phyloP scores from a whole-genome alignment of 2,329 filamentous ascomycete genomes.

The Cytospora piceae region DNA sequence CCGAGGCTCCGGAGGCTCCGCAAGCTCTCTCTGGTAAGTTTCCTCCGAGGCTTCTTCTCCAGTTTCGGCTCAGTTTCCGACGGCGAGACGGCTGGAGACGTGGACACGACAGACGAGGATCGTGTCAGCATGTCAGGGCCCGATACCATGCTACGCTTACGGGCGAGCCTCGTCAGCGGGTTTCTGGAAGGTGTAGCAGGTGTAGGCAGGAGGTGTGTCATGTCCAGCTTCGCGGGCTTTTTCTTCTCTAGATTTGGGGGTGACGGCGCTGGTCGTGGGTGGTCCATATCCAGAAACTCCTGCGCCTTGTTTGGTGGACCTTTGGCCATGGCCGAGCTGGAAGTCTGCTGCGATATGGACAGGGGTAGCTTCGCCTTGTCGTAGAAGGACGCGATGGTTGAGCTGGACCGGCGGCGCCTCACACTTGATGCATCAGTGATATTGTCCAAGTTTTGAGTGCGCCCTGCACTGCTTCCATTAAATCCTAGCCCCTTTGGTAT shows the following conservation, averaged over 20 bases:
- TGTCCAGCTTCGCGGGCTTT: slow-evolving; percentile 54
- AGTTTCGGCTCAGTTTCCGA: slow-evolving; percentile 34
- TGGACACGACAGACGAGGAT: slow-evolving; percentile 51
- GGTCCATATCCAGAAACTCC: slow-evolving; percentile 51
- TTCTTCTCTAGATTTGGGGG: slow-evolving; percentile 45
- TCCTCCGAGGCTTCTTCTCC: slow-evolving; percentile 40
- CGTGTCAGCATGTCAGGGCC: slow-evolving; percentile 44
- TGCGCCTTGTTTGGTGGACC: slow-evolving; percentile 54
- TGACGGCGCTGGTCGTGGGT: slow-evolving; percentile 35
- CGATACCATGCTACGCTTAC: slow-evolving; percentile 38
- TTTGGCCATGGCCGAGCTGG: slow-evolving; percentile 61
- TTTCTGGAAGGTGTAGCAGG: slow-evolving; percentile 35
- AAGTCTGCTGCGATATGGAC: slow-evolving; percentile 63
- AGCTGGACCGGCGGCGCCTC: slow-evolving; percentile 55
- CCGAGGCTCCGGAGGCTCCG: slow-evolving; percentile 22
- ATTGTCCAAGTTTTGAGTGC: slow-evolving; percentile 34
- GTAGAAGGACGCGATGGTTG: slow-evolving; percentile 61
- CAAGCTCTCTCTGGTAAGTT: slow-evolving; percentile 44
- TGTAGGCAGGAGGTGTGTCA: slow-evolving; percentile 48
- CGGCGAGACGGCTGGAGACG: slow-evolving; percentile 39
- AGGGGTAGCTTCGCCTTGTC: slow-evolving; percentile 60
- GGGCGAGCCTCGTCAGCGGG: slow-evolving; percentile 24
- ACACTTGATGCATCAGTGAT: slow-evolving; percentile 50
- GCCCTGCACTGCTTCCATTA: slow-evolving; percentile 35
- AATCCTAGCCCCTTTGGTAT: slow-evolving; percentile 41